Evolutionary conservation across 768 basidiomycete species (phyloP).

Genomic region (Lactarius quietus): DNA sequence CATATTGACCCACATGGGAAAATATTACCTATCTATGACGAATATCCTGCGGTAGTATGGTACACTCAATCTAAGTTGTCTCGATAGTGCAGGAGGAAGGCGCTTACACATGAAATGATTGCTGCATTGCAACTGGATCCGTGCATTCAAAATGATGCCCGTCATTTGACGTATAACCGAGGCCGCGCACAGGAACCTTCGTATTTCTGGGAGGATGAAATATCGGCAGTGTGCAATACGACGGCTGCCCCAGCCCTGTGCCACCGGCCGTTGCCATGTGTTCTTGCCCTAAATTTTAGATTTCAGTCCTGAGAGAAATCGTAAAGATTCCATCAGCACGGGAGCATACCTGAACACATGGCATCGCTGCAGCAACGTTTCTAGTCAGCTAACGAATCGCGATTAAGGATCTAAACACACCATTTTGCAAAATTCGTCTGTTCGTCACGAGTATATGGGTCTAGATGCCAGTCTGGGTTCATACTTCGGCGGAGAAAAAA

Average conservation of each 20-base stretch:
- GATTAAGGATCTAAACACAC: slow-evolving; percentile 31
- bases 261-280: slow-evolving; percentile 34
- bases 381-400: background rate
- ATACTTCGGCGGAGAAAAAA: background rate
- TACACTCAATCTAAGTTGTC: no score
- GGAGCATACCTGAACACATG: slow-evolving; percentile 44
- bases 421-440: slow-evolving; percentile 44
- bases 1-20: no score
- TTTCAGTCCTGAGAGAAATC: no score
- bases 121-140: slow-evolving; percentile 47
- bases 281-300: slow-evolving; percentile 41
- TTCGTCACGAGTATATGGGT: slow-evolving; percentile 47
- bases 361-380: slow-evolving; percentile 37
- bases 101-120: no score
- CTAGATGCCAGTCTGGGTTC: slow-evolving; percentile 29
- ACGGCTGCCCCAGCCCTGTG: slow-evolving; percentile 41
- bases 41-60: no score
- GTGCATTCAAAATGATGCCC: slow-evolving; percentile 50
- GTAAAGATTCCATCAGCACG: background rate
- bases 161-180: slow-evolving; percentile 51
- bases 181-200: slow-evolving; percentile 30
- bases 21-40: no score
- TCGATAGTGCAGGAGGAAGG: no score
- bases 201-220: slow-evolving; percentile 43
- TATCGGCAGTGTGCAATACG: slow-evolving; percentile 50